Evolutionary conservation across 2,329 filamentous ascomycete genomes (phyloP), one percentile per base, ranked within the genome.

Genomic region (Stachybotrys elegans): DNA sequence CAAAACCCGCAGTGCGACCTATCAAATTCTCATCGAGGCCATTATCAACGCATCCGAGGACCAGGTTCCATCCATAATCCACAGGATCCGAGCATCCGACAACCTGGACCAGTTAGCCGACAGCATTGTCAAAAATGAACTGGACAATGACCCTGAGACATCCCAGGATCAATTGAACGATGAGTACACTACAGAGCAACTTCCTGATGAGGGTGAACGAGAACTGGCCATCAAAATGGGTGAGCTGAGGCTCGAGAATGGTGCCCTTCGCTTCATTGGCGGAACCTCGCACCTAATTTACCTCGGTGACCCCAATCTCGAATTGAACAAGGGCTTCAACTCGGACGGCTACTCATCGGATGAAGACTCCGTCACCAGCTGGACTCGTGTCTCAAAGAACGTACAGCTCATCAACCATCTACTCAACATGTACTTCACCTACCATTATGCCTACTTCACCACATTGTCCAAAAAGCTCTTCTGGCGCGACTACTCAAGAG

Each of bases 371-470:
- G 75, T 93, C 43, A 83, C 81, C 17, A 91, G 85, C 43, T 98
- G 93, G 93, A 95, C 92, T 0, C 79, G 75, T 14, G 89, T 95
- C 37, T 95, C 89, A 2, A 74, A 81, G 41, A 89, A 96, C 60
- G 75, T 82, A 20, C 79, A 86, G 43, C 73, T 95, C 37, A 82
- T 96, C 54, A 78, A 83, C 14, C 92, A 96, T 63, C 79, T 98
- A 16, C 81, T 98, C 60, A 92, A 91, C 57, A 91, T 97, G 88
- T 98, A 98, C 67, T 97, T 97, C 68, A 89, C 84, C 55, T 97
- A 92, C 86, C 93, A 97, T 65, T 97, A 97, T 64, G 84, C 90
- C 16, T 97, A 93, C 67, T 98, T 97, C 63, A 92, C 90, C 4
- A 93, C 88, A 0, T 72, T 97, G 6, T 92, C 91, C 12, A 94